Base-by-base conservation (phyloP, 208 protist genomes). In the Acanthamoeba castellanii region DNA sequence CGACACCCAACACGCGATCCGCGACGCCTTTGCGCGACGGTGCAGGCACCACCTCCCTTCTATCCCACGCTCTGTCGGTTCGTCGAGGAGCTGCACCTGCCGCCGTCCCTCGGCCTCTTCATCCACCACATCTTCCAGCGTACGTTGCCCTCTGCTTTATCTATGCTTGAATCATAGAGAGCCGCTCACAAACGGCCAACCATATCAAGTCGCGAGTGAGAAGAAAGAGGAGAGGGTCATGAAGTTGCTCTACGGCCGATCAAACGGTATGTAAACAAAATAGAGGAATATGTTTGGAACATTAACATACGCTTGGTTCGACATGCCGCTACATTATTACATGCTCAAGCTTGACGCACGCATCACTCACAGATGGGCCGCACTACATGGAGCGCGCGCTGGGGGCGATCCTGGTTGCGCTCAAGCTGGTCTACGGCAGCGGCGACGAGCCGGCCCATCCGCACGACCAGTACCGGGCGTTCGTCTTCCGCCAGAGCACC, bases 61-160 rank as follows among this genome's bases (percentile, higher is more conserved):
- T 82, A 82, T 7, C 74, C 74, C 20, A 27, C 45, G 13, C 42
- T 82, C 11, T 82, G 45, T 32, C 74, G 74, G 20, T 42, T 82
- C 37, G 1, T 82, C 30, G 74, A 82, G 74, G 74, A 82, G 42
- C 74, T 82, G 13, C 32, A 27, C 42, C 74, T 82, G 2, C 74
- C 74, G 32, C 74, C 74, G 30, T 82, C 74, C 27, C 34, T 82
- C 14, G 74, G 74, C 42, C 34, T 82, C 42, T 82, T 82, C 74
- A 50, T 82, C 18, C 74, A 82, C 42, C 74, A 82, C 42, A 82
- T 82, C 42, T 52, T 82, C 74, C 74, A 82, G 20, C 30, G 74
- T 82, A 42, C 74, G 20, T 42, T 2, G 4, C 74, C 13, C 42
- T 18, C 42, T 22, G 11, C 7, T 18, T 2, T 3, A 18, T 50